Evolutionary conservation across 108 stramenopile species (phyloP), one percentile per base, ranked within the genome.

Genomic region (Hondaea fermentalgiana): DNA sequence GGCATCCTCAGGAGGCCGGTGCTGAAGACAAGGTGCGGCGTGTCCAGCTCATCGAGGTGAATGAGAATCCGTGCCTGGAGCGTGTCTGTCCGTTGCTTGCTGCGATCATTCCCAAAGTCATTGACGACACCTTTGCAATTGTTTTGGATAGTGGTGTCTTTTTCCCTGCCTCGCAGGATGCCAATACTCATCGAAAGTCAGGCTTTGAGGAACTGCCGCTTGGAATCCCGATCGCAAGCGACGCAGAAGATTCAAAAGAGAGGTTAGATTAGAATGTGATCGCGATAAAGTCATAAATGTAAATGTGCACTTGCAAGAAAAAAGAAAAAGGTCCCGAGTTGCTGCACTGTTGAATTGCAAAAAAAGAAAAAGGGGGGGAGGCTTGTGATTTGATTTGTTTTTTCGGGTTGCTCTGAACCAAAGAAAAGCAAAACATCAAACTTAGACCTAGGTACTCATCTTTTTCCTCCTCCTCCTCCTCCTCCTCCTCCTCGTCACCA

Each of bases 41-140:
- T 2, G 71, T 87, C 21, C 44, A 55, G 49, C 72, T 90, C 49
- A 90, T 90, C 4, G 90, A 90, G 45, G 69, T 90, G 44, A 90
- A 90, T 28, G 72, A 87, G 2, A 90, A 90, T 69, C 90, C 90
- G 29, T 90, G 90, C 35, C 88, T 90, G 35, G 90, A 90, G 58
- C 42, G 60, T 14, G 88, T 88, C 17, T 90, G 90, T 47, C 90
- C 90, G 14, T 51, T 90, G 25, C 87, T 90, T 3, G 29, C 88
- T 21, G n/a, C 71, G 25, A 43, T 88, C 5, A 88, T 90, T 47
- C 45, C 90, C 21, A 28, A 60, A 17, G 64, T 90, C 21, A 87
- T 90, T 17, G 64, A 90, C 16, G 44, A 90, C 47, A 69, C 88
- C 55, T 59, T 90, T n/a, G 42, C 19, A 3, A 72, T 90, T 5